Evolutionary conservation across 1,284 basidiomycete genomes (phyloP).

Genomic region (Vanrija sp.): DNA sequence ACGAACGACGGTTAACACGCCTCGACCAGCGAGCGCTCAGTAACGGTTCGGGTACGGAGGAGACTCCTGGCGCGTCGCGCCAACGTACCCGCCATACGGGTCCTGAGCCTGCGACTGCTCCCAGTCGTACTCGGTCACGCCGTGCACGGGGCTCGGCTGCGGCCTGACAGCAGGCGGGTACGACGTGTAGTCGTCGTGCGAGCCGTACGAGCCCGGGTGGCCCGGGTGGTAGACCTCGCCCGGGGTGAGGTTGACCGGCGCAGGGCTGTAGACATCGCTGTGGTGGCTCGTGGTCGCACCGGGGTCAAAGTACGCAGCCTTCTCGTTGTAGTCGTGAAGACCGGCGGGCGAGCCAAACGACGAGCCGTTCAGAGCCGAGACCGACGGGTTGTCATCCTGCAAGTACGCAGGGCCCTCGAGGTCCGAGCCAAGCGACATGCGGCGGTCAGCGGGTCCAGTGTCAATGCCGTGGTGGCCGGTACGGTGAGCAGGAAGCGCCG

Average conservation of each 20-base stretch:
- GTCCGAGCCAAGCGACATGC: constrained; percentile 28
- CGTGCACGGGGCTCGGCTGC: constrained; percentile 18
- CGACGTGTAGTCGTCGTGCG: constrained; percentile 33
- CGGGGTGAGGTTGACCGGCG: background rate
- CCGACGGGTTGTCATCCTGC: constrained; percentile 3
- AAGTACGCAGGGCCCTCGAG: constrained; percentile 23
- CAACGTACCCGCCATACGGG: constrained; percentile 10
- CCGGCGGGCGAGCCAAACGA: constrained; percentile 25
- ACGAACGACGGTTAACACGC: constrained; percentile 1
- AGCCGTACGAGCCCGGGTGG: constrained; percentile 15
- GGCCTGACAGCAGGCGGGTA: constrained; percentile 29
- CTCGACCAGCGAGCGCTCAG: constrained; percentile 8
- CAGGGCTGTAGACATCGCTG: background rate
- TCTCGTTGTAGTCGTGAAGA: constrained; percentile 31
- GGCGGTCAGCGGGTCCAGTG: constrained; percentile 16
- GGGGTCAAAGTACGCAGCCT: constrained; percentile 8
- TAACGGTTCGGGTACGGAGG: constrained; percentile 6
- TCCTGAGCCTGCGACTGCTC: constrained; percentile 10
- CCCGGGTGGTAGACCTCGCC: too few species aligned
- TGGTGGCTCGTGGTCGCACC: background rate
- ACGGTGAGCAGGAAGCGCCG: constrained; percentile 41
- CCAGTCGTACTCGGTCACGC: constrained; percentile 13
- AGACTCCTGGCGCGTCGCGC: constrained; percentile 22
- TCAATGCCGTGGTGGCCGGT: constrained; percentile 44
- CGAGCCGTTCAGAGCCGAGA: constrained; percentile 29